Conservation (phyloP, 2,329 filamentous ascomycete species). For the Venturia oleaginea region DNA sequence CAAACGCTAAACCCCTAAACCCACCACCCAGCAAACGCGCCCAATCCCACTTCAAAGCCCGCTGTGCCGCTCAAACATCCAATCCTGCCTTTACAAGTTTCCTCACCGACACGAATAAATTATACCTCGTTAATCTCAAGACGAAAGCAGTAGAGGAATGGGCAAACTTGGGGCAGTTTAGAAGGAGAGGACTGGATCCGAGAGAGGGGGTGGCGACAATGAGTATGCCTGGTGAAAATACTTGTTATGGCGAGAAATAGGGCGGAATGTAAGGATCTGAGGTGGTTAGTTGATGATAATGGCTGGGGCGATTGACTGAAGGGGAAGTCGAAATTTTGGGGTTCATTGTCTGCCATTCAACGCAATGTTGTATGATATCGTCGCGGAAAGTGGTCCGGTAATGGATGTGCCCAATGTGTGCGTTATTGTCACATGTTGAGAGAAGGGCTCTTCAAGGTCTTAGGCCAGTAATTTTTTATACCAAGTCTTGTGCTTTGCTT, state of each 20-base stretch:
- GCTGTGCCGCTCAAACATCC: background rate
- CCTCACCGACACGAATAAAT: background rate
- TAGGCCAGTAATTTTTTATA: background rate
- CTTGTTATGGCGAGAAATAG: background rate
- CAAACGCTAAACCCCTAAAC: background rate
- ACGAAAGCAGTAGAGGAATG: background rate
- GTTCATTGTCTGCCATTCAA: background rate
- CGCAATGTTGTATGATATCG: background rate
- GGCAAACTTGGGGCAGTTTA: background rate
- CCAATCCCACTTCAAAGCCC: slow-evolving; percentile 1
- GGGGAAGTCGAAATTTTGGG: background rate
- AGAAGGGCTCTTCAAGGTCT: no score
- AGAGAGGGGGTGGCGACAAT: slow-evolving; percentile 6
- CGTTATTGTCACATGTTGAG: no score
- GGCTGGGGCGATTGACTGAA: background rate
- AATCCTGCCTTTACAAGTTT: background rate
- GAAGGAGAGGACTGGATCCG: background rate
- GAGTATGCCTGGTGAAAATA: slow-evolving; percentile 2
- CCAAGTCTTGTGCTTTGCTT: background rate
- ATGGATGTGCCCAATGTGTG: no score
- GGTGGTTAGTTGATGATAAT: background rate
- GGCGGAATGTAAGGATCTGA: background rate
- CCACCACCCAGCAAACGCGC: background rate
- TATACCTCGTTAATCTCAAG: background rate
- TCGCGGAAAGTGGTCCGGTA: no score